These are phyloP conservation scores for Phanerodontia chrysosporium DNA, from an alignment of 768 basidiomycete species.

Conservation along the genomic window DNA sequence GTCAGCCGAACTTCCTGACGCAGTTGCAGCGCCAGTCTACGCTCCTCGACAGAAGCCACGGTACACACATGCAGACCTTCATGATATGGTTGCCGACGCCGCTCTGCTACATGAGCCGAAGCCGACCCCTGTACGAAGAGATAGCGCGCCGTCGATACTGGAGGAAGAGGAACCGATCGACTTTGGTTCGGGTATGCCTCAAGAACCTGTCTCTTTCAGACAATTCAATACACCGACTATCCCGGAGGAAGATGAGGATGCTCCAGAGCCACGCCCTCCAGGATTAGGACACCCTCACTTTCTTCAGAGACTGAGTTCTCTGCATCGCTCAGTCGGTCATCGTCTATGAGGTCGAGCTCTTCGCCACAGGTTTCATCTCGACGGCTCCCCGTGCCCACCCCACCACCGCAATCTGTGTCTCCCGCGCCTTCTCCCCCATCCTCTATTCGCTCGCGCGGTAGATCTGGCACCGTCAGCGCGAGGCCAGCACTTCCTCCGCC, in stretches of 20 bases:
- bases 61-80: conserved; percentile 17
- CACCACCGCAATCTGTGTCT: not conserved
- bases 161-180: not conserved
- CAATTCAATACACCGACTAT: not conserved
- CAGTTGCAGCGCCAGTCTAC: not conserved
- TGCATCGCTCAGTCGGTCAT: not conserved
- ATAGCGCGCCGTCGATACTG: not conserved
- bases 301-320: not conserved
- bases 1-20: too few relatives aligned
- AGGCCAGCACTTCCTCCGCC: conserved; percentile 12
- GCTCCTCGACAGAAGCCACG: conserved; percentile 3
- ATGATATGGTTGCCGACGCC: conserved; percentile 9
- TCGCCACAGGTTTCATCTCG: not conserved
- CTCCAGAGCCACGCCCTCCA: not conserved
- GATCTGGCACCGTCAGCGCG: conserved; percentile 16
- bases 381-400: not conserved
- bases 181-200: not conserved
- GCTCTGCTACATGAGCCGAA: not conserved
- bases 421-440: not conserved
- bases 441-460: conserved; percentile 10
- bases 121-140: not conserved
- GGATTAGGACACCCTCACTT: not conserved
- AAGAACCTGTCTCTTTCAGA: not conserved
- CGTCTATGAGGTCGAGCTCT: not conserved
- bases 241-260: not conserved